Conservation (phyloP, 2,329 filamentous ascomycete genomes). For the Cryphonectria carpinicola region DNA sequence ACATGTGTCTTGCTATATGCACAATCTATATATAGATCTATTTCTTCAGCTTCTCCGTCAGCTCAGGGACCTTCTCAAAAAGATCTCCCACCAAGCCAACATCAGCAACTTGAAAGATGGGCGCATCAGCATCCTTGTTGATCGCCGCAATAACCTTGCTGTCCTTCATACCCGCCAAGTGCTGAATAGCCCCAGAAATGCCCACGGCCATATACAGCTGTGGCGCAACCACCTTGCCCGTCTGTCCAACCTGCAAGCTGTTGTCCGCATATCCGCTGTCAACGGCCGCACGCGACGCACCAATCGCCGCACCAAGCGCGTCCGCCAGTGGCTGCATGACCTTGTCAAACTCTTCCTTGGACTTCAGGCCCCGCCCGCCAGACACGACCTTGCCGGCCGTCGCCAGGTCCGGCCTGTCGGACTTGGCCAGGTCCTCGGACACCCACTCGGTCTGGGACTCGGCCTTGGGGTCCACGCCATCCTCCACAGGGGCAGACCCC, state of each 20-base stretch:
- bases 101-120: constrained; percentile 98
- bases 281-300: constrained; percentile 91
- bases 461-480: constrained; percentile 81
- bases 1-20: constrained; percentile 24
- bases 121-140: constrained; percentile 96
- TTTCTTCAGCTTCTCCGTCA: constrained; percentile 90
- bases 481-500: constrained; percentile 76
- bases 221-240: constrained; percentile 96
- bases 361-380: constrained; percentile 92
- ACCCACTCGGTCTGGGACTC: constrained; percentile 82
- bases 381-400: constrained; percentile 91
- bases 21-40: constrained; percentile 39
- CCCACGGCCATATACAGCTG: constrained; percentile 94
- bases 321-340: constrained; percentile 93
- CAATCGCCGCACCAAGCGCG: constrained; percentile 90
- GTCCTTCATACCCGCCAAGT: constrained; percentile 99
- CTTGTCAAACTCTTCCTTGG: constrained; percentile 95
- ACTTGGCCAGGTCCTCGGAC: constrained; percentile 89
- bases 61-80: constrained; percentile 92
- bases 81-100: constrained; percentile 94
- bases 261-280: constrained; percentile 98
- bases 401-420: constrained; percentile 88
- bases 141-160: constrained; percentile 99
- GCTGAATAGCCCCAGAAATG: constrained; percentile 96
- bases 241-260: constrained; percentile 96